phyloP scores from a whole-genome alignment of 2,329 filamentous ascomycete species.

The Macrophomina tecta region DNA sequence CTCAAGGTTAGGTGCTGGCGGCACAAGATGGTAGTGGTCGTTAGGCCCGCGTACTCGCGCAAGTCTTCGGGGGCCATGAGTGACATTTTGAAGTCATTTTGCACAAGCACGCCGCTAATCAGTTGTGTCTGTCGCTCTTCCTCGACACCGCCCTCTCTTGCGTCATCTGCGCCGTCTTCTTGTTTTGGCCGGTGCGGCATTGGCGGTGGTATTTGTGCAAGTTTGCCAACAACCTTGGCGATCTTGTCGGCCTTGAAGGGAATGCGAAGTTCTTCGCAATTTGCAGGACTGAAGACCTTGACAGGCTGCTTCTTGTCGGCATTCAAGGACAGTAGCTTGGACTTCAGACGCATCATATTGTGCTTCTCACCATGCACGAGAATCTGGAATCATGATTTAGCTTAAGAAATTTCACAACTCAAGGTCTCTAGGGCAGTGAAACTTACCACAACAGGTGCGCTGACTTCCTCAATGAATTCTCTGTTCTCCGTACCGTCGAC shows the following conservation, averaged over 20 bases:
- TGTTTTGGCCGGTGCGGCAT: constrained; percentile 43
- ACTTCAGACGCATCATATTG: constrained; percentile 97
- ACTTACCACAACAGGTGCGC: constrained; percentile 88
- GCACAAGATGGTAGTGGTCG: constrained; percentile 91
- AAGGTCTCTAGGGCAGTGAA: not conserved
- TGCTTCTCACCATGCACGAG: constrained; percentile 96
- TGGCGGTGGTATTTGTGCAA: constrained; percentile 81
- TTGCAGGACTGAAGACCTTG: constrained; percentile 92
- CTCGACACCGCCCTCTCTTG: constrained; percentile 35
- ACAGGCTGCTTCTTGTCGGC: constrained; percentile 78
- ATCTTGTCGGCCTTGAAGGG: constrained; percentile 95
- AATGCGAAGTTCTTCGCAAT: constrained; percentile 93
- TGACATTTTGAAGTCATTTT: constrained; percentile 97
- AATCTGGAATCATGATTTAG: constrained; percentile 63
- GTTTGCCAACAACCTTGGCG: constrained; percentile 92
- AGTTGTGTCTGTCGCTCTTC: constrained; percentile 55
- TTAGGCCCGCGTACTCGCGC: constrained; percentile 94
- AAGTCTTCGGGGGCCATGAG: constrained; percentile 97
- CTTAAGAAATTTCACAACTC: not conserved
- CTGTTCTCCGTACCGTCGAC: constrained; percentile 95
- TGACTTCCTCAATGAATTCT: constrained; percentile 95
- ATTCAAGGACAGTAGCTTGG: constrained; percentile 91
- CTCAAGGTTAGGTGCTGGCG: constrained; percentile 87
- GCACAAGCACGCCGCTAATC: constrained; percentile 88
- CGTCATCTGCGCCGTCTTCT: constrained; percentile 43